Percentiles rank a stretch among this genome's conserved stretches.
Evolutionary conservation across 495 filamentous ascomycete species (phyloP).

Genomic region (Extremus antarcticus): DNA sequence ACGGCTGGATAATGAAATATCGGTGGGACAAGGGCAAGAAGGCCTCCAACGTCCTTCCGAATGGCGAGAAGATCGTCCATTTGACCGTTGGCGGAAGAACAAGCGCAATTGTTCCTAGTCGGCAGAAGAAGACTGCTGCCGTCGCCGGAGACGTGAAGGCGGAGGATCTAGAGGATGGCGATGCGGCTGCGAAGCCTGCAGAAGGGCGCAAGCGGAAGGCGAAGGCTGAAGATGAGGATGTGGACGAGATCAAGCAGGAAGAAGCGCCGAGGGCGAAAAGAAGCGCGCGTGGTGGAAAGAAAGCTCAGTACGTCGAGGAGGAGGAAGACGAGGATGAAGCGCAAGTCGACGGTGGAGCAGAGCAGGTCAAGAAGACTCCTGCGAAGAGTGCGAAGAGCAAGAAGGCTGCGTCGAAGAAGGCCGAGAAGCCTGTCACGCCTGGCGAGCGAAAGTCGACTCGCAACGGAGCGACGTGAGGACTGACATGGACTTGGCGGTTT

Average conservation of each 20-base stretch:
- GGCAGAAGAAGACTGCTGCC: conserved; percentile 71
- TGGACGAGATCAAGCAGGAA: not conserved
- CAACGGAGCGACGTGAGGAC: not conserved
- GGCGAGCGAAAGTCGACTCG: conserved; percentile 8
- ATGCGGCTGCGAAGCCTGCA: conserved; percentile 2
- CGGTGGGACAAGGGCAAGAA: conserved; percentile 88
- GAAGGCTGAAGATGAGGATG: conserved; percentile 9
- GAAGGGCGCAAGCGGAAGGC: conserved; percentile 10
- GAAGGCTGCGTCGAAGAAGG: conserved; percentile 1
- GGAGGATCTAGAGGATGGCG: conserved; percentile 9
- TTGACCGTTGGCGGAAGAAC: conserved; percentile 83
- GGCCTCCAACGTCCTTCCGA: conserved; percentile 58
- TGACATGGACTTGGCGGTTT: not conserved
- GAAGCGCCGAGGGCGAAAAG: conserved; percentile 8
- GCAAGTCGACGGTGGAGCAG: conserved; percentile 2
- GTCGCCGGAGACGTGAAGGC: conserved; percentile 28
- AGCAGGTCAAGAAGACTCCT: not conserved
- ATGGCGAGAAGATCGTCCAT: conserved; percentile 70
- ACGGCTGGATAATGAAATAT: conserved; percentile 85
- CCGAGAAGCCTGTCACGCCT: conserved; percentile 5
- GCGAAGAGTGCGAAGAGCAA: not conserved
- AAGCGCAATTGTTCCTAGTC: conserved; percentile 69
- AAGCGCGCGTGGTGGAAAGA: not conserved
- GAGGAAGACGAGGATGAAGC: conserved; percentile 2
- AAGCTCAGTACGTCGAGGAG: not conserved